Evolutionary conservation across 1,284 basidiomycete species (phyloP), one percentile per base, ranked within the genome.

Genomic region (Apiotrichum siamense): DNA sequence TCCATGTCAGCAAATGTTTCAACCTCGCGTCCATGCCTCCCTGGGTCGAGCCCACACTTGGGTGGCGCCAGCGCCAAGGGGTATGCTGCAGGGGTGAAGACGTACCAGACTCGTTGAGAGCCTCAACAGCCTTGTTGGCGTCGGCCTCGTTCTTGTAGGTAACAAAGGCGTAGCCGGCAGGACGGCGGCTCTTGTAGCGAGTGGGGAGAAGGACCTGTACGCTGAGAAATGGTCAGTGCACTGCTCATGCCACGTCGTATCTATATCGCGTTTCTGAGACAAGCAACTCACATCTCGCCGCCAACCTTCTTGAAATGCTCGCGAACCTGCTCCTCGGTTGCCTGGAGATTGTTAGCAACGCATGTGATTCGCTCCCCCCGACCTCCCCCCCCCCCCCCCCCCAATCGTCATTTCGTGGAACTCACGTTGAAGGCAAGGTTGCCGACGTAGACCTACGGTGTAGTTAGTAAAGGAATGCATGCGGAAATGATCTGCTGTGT

Each of bases 151-250:
- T 85, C 70, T 81, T 78, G 75, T 90, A 81, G 59, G 86, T 83
- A 71, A 92, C 88, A 72, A 94, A 94, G 61, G 89, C 91, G 77
- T 91, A 94, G 56, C 90, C 90, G 66, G 88, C 63, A 18, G 69
- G 66, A 43, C 67, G 62, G 51, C 59, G 58, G 53, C 62, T 62
- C 57, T 55, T 59, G 64, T 65, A 67, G 40, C 62, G 65, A 31
- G 56, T 58, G 15, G 69, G 70, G 26, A 74, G 59, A 31, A 58
- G 58, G 45, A 73, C 60, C 23, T 61, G 56, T 40, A 59, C 36
- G 54, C 70, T 73, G 53, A 20, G 10, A 17, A 21, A 15, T 4
- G 41, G 50, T 49, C 43, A 55, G 53, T 31, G 36, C 17, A 24
- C 4, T 6, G 15, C 33, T n/a, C n/a, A n/a, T n/a, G n/a, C n/a